A percentile compares a stretch with the other conserved stretches of the same genome.
These are phyloP conservation scores for Pythium dissotocum DNA, from an alignment of 352 stramenopile genomes.

Conservation along the genomic window DNA sequence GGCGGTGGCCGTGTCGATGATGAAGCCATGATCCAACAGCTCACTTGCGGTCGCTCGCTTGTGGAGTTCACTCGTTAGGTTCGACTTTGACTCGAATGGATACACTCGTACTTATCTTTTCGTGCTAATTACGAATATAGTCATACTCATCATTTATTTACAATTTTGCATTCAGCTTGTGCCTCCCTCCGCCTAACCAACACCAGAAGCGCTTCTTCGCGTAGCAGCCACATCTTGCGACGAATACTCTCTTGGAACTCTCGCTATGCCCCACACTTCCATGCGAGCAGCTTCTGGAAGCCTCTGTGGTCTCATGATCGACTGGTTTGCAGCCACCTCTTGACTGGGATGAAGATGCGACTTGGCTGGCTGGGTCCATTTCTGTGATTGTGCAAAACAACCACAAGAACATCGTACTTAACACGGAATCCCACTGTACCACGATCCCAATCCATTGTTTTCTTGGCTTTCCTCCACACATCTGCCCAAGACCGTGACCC, in stretches of 20 bases:
- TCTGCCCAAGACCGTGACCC: background rate
- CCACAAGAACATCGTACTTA: slow-evolving; percentile 32
- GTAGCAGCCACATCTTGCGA: no score
- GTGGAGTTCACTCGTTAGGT: background rate
- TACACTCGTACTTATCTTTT: slow-evolving; percentile 13
- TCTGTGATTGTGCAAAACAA: slow-evolving; percentile 20
- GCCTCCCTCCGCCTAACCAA: no score
- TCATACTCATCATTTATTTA: background rate
- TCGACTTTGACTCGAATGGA: slow-evolving; percentile 3
- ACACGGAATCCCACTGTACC: slow-evolving; percentile 4
- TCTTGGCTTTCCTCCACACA: background rate
- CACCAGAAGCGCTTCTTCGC: no score
- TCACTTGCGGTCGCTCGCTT: background rate
- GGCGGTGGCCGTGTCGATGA: background rate
- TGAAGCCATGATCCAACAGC: slow-evolving; percentile 23
- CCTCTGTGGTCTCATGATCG: no score
- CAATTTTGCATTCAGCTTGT: no score
- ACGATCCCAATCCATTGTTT: background rate
- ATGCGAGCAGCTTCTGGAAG: no score
- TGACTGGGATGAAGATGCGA: background rate
- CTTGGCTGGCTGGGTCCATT: background rate
- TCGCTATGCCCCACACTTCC: no score
- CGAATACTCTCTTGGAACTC: no score
- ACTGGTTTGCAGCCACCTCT: no score
- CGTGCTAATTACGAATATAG: slow-evolving; percentile 5